Conservation (phyloP, 371 early-diverging fungal genomes). For the Caulochytrium protostelioides region DNA sequence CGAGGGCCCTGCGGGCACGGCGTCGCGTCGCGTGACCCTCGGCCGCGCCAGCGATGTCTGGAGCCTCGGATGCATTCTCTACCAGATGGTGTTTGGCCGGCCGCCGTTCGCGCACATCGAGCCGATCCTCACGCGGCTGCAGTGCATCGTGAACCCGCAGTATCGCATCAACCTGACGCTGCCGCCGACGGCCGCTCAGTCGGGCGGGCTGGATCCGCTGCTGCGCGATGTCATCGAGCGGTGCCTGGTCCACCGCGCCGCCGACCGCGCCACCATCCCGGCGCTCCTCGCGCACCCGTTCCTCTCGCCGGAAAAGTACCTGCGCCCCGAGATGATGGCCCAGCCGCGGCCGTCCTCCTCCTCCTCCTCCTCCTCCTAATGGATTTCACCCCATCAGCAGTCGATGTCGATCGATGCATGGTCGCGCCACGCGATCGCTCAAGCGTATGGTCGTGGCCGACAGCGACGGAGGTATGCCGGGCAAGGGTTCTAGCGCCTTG, state of each 20-base stretch:
- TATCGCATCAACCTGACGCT: constrained; percentile 37
- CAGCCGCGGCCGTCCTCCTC: too few species aligned
- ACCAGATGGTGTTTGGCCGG: constrained; percentile 80
- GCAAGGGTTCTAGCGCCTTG: too few species aligned
- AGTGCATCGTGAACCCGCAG: constrained; percentile 41
- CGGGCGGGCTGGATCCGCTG: neutral
- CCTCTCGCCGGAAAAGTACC: too few species aligned
- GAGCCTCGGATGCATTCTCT: constrained; percentile 93
- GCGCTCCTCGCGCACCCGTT: constrained; percentile 44
- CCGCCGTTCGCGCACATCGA: constrained; percentile 63
- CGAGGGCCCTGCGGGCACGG: constrained; percentile 7
- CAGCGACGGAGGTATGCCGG: too few species aligned
- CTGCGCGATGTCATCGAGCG: constrained; percentile 1
- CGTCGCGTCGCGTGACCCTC: constrained; percentile 10
- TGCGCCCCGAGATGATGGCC: too few species aligned
- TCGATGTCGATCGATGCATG: too few species aligned
- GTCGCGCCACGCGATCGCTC: too few species aligned
- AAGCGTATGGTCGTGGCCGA: too few species aligned
- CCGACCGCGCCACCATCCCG: constrained; percentile 30
- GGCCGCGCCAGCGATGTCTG: constrained; percentile 79
- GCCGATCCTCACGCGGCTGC: constrained; percentile 36
- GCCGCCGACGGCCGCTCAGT: neutral
- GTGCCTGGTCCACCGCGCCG: constrained; percentile 4
- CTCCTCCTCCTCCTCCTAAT: too few species aligned
- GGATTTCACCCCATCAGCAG: too few species aligned